Evolutionary conservation across 75 land plant genomes (phyloP), one percentile per base, ranked within the genome.

Genomic region (Picea sitchensis): DNA sequence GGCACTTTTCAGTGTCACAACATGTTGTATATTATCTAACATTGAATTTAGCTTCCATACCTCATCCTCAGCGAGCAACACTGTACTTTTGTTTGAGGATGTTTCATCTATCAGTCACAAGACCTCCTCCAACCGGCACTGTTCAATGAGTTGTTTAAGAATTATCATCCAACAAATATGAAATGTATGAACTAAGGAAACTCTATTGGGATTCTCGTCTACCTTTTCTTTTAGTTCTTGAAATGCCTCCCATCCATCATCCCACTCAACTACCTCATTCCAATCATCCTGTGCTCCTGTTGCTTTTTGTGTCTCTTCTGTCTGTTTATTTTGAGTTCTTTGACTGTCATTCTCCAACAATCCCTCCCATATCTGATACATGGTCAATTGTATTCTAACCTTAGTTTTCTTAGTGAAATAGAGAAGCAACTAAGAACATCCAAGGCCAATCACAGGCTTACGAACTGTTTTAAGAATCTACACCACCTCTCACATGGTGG

Each of bases 101-200:
- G 79, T 77, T 62, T 77, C 81, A 79, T 97, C 99, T 57, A 97
- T 79, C 61, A 87, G 30, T 60, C 82, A 68, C 36, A 92, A 51
- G 11, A 90, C 76, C 2, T 68, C 77, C 11, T 20, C 61, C 26
- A 86, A 41, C 2, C 74, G 71, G n/a, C 89, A 81, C 51, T 74
- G 64, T 13, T 11, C 56, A 2, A 83, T 31, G 23, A 92, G 82
- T 56, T 85, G 94, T 38, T 82, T 77, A 26, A 90, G 63, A 14
- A 89, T 79, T 34, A 84, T 82, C 75, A 61, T 76, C 98, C 98
- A 97, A 76, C 97, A 94, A 2, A 77, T 59, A 75, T 97, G 99
- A 26, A 94, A 76, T 18, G 91, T 89, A 78, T 90, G 92, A 26
- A 89, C 75, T 36, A 77, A 78, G 47, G 76, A 57, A 30, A 73